Conservation (phyloP, 2,329 filamentous ascomycete species). For the Colletotrichum endophyticum region DNA sequence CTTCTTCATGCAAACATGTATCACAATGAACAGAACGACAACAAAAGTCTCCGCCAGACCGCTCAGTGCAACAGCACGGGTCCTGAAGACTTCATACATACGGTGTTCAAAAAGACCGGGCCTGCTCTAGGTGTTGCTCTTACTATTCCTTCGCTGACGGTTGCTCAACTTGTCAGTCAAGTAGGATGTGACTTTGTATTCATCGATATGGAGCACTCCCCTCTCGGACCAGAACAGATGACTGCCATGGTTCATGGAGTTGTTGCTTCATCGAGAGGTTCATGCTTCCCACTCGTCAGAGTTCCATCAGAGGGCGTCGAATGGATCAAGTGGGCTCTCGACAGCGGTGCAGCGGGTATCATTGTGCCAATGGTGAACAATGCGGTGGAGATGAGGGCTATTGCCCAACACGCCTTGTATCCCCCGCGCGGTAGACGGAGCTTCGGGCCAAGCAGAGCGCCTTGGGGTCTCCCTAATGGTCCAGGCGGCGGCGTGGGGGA, state of each 20-base stretch:
- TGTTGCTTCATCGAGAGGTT: not conserved
- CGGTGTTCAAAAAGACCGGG: not conserved
- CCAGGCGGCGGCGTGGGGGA: not conserved
- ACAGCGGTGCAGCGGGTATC: not conserved
- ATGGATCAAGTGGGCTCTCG: not conserved
- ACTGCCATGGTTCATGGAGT: not conserved
- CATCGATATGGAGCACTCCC: not conserved
- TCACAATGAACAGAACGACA: not conserved
- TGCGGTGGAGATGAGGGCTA: not conserved
- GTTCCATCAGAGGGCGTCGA: not conserved
- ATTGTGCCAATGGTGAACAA: not conserved
- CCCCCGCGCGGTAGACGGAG: not conserved
- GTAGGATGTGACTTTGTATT: not conserved
- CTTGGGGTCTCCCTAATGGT: not conserved
- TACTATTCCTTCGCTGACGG: not conserved
- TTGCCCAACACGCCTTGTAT: not conserved
- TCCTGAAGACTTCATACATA: not conserved
- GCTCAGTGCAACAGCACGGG: not conserved
- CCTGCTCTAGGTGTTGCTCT: not conserved
- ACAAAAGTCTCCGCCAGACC: not conserved
- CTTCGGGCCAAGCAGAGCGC: not conserved
- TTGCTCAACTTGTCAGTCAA: not conserved
- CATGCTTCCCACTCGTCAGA: not conserved
- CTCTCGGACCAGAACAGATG: not conserved
- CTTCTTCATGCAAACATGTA: not conserved